These are phyloP conservation scores for Solanum chilense DNA, from an alignment of 257 asterid species.

Conservation along the genomic window DNA sequence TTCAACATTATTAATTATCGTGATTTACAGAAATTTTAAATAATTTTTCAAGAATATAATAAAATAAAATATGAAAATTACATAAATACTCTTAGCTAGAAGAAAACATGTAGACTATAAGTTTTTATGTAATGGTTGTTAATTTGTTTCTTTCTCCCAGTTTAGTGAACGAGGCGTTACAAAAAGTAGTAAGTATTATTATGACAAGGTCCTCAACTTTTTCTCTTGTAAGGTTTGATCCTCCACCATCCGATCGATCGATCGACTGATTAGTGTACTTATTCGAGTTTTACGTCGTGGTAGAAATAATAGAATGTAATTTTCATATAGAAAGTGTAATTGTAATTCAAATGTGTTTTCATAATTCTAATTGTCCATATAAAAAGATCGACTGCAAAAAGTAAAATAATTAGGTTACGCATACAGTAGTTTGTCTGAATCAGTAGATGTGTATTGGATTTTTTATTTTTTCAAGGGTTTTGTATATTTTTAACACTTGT, in stretches of 20 bases:
- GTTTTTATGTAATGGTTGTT: not conserved
- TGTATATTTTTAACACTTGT: not conserved
- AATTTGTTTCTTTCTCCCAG: not conserved
- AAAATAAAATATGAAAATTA: too few species aligned
- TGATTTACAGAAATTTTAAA: too few species aligned
- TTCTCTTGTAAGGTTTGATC: not conserved
- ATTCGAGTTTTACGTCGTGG: not conserved
- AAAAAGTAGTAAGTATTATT: not conserved
- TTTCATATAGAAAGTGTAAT: not conserved
- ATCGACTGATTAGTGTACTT: not conserved
- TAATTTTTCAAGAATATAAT: too few species aligned
- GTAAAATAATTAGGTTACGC: too few species aligned
- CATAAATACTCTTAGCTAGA: too few species aligned
- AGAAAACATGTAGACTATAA: too few species aligned
- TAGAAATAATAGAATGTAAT: not conserved
- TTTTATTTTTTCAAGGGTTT: not conserved
- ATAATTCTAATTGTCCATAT: not conserved
- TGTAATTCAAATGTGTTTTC: not conserved
- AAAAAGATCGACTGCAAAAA: not conserved
- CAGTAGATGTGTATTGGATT: not conserved
- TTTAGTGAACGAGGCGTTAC: not conserved
- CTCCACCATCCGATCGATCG: not conserved
- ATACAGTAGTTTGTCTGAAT: not conserved
- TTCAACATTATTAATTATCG: too few species aligned
- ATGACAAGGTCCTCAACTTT: not conserved